These are phyloP conservation scores for Candida andamanensis DNA, from an alignment of 805 yeast genomes.

Conservation along the genomic window DNA sequence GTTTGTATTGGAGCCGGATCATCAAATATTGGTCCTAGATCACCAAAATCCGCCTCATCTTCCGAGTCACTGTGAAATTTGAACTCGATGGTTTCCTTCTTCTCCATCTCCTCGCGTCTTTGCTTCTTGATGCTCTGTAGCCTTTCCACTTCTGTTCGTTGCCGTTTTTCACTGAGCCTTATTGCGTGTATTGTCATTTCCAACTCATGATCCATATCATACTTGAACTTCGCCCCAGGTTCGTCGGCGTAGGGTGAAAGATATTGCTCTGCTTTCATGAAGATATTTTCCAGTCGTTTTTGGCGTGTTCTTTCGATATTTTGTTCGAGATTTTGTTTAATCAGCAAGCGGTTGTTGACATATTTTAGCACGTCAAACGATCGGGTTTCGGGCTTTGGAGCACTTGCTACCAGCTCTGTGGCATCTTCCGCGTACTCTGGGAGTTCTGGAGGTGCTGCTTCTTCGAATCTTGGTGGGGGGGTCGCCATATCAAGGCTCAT, in stretches of 20 bases:
- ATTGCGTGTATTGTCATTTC: slow-evolving; percentile 28
- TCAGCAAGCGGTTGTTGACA: slow-evolving; percentile 43
- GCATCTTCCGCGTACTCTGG: slow-evolving; percentile 11
- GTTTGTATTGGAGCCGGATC: not conserved
- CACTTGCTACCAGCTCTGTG: slow-evolving; percentile 6
- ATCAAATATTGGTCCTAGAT: too few relatives aligned
- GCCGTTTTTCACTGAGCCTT: slow-evolving; percentile 18
- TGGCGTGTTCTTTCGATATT: slow-evolving; percentile 15
- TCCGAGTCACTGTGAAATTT: slow-evolving; percentile 12
- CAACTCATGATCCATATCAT: slow-evolving; percentile 22
- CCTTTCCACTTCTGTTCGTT: slow-evolving; percentile 9
- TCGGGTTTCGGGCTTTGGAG: slow-evolving; percentile 3
- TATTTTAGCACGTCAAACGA: slow-evolving; percentile 59
- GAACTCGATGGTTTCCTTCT: slow-evolving; percentile 12
- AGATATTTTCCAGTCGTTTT: slow-evolving; percentile 24
- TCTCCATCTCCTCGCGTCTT: slow-evolving; percentile 6
- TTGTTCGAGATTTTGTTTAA: slow-evolving; percentile 26
- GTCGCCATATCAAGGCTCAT: slow-evolving; percentile 7
- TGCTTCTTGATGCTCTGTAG: slow-evolving; percentile 6
- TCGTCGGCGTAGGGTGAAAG: slow-evolving; percentile 33
- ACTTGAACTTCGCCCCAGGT: slow-evolving; percentile 18
- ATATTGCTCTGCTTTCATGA: slow-evolving; percentile 32
- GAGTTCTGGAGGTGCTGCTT: slow-evolving; percentile 8
- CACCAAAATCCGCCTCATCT: too few relatives aligned
- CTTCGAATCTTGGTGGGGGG: slow-evolving; percentile 11